phyloP scores from a whole-genome alignment of 2,329 filamentous ascomycete genomes.

The Knoxdaviesia proteae region DNA sequence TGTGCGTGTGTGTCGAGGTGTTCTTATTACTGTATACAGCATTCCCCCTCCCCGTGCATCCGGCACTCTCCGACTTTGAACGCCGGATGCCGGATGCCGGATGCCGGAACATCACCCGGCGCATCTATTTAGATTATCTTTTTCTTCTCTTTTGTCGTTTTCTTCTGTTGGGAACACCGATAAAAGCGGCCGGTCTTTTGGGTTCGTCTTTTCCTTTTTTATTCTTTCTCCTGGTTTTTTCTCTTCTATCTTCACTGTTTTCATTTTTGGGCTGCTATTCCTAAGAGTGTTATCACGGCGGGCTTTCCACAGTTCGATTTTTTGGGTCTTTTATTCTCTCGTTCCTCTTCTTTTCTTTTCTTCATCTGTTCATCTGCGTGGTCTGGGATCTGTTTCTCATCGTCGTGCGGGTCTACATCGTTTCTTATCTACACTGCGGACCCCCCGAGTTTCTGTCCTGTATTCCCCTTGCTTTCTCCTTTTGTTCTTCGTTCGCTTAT shows the following conservation, averaged over 20 bases:
- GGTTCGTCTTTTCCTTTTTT: not conserved
- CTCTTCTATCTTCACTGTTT: not conserved
- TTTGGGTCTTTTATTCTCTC: not conserved
- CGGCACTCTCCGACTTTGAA: no score
- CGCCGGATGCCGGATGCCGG: no score
- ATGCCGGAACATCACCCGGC: no score
- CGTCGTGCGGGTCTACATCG: not conserved
- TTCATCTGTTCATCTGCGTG: not conserved
- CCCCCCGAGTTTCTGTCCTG: not conserved
- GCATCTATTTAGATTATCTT: no score
- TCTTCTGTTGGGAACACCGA: not conserved
- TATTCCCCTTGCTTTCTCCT: not conserved
- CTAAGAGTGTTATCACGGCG: not conserved
- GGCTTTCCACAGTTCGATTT: not conserved
- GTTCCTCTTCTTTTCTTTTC: not conserved
- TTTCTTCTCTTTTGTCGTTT: not conserved
- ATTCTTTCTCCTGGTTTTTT: not conserved
- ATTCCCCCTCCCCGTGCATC: no score
- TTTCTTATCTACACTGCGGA: not conserved
- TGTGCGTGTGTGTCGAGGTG: no score
- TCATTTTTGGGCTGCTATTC: not conserved
- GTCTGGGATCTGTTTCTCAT: not conserved
- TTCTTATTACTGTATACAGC: no score
- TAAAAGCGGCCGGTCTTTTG: not conserved
- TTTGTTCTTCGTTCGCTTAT: slow-evolving; percentile 1